Evolutionary conservation across 768 basidiomycete species (phyloP), one percentile per base, ranked within the genome.

Genomic region (Boletus huronensis): DNA sequence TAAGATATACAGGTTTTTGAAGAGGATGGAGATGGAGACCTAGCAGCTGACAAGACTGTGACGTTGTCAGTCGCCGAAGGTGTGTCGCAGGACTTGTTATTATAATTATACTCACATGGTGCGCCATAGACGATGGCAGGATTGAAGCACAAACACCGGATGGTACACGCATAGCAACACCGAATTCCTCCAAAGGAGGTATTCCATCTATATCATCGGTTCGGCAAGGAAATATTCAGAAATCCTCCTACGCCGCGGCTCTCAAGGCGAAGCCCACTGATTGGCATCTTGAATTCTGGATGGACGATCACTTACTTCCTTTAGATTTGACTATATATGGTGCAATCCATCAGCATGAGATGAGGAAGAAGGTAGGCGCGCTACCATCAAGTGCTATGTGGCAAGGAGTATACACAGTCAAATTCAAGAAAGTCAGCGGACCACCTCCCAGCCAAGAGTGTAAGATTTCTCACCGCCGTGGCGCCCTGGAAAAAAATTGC

Each of bases 61-160:
- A 91, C 85, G 29, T 74, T 98, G 26, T 85, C 88, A 11, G 82
- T 96, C 10, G 82, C 81, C 19, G 88, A 91, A 73, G 91, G 90
- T 88, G 59, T 45, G 75, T 64, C n/a, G 40, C 19, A 38, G 35
- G 3, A 31, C 13, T 39, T 25, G 26, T 17, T 47, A 29, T 17
- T 16, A 41, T 45, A 29, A 26, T 17, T 38, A 6, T 61, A 29
- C 55, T 62, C 5, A 63, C 47, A n/a, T 42, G n/a, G 50, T 35
- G 2, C 29, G 17, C 42, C 23, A 10, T 54, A 89, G 94, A 96
- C 71, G 95, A 93, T 8, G 86, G 88, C n/a, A 91, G 88, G 68
- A 81, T 98, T 9, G 93, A 94, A 66, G 97, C 95, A 2, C 92
- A 97, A 68, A 98, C 97, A 0, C 95, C 97, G 3, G 93, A 98